Conservation (phyloP, 495 filamentous ascomycete species). For the Xylaria palmicola region DNA sequence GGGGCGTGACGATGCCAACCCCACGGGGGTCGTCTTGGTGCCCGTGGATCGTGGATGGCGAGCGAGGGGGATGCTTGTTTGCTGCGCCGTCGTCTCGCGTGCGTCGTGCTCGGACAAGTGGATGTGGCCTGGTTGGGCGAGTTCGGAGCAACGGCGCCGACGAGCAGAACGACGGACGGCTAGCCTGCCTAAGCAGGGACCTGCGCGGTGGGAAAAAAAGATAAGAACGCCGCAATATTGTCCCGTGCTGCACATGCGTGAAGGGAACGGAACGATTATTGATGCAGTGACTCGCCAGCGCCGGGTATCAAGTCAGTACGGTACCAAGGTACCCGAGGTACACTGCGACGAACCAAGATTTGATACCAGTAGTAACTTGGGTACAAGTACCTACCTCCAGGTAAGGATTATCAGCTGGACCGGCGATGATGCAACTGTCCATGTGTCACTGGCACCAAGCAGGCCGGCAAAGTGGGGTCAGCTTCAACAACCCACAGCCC, state of each 20-base stretch:
- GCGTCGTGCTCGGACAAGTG: slow-evolving; percentile 41
- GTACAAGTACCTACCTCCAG: too few species aligned
- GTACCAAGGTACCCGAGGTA: too few species aligned
- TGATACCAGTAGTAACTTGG: too few species aligned
- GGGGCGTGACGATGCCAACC: slow-evolving; percentile 1
- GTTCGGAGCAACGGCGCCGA: slow-evolving; percentile 28
- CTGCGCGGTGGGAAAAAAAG: background rate
- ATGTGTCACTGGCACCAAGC: too few species aligned
- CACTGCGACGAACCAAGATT: too few species aligned
- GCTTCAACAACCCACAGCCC: background rate
- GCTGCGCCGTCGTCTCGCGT: slow-evolving; percentile 2
- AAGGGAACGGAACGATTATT: too few species aligned
- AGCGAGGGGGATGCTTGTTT: background rate
- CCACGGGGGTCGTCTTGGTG: background rate
- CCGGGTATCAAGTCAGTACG: too few species aligned
- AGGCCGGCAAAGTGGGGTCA: background rate
- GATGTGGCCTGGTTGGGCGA: slow-evolving; percentile 39
- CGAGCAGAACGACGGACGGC: background rate
- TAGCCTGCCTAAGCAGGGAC: background rate
- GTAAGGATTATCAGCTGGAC: background rate
- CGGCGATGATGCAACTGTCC: slow-evolving; percentile 2
- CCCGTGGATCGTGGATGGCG: slow-evolving; percentile 9
- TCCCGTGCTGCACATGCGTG: too few species aligned
- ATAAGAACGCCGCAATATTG: slow-evolving; percentile 1
- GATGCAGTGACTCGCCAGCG: too few species aligned